Evolutionary conservation across 2,329 filamentous ascomycete genomes (phyloP).

Genomic region (Kalmusia sp.): DNA sequence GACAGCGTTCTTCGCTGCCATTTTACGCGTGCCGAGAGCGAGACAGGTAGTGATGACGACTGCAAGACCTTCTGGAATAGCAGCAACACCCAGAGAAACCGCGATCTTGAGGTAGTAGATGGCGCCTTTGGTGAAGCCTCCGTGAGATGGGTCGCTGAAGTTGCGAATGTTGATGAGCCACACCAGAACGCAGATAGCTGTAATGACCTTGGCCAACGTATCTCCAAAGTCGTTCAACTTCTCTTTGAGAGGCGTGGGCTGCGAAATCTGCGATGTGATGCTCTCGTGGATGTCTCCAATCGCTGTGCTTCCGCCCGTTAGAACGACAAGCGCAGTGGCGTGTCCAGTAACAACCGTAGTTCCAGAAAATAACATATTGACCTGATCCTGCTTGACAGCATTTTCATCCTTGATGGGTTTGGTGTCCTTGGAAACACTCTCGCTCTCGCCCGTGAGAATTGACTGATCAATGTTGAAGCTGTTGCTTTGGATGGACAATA

Average conservation of each 20-base stretch:
- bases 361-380: conserved; percentile 98
- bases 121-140: conserved; percentile 92
- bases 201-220: conserved; percentile 95
- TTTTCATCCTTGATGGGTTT: conserved; percentile 73
- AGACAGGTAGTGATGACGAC: conserved; percentile 99
- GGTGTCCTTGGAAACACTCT: conserved; percentile 90
- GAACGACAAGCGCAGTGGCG: conserved; percentile 86
- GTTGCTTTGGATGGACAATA: conserved; percentile 93
- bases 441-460: conserved; percentile 95
- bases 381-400: conserved; percentile 95
- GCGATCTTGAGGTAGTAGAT: conserved; percentile 99
- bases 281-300: conserved; percentile 99
- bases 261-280: conserved; percentile 96
- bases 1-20: conserved; percentile 98
- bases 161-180: conserved; percentile 99
- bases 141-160: conserved; percentile 93
- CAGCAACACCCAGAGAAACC: conserved; percentile 95
- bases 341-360: conserved; percentile 96
- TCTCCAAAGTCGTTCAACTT: conserved; percentile 99
- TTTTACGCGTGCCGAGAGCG: conserved; percentile 94
- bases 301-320: conserved; percentile 88
- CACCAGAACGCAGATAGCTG: conserved; percentile 92
- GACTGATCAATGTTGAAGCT: conserved; percentile 97
- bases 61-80: conserved; percentile 95
- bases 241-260: conserved; percentile 96